Evolutionary conservation across 148 eudicot species (phyloP).

Genomic region (Amaranthus palmeri): DNA sequence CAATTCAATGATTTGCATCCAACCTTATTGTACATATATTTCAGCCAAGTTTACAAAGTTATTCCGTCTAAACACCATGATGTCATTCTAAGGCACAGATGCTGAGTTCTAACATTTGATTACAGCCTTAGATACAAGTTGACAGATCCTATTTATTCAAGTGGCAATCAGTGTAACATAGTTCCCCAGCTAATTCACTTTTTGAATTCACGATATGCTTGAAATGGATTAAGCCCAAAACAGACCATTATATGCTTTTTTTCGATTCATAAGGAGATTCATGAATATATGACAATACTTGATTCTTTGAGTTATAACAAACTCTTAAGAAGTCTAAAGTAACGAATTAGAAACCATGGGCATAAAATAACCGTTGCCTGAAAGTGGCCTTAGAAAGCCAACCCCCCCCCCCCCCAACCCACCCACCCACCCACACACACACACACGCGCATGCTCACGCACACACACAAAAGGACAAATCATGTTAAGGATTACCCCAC

Average conservation of each 20-base stretch:
- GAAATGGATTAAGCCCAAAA: no score
- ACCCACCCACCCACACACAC: no score
- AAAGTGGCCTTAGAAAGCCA: neutral
- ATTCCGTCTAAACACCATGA: neutral
- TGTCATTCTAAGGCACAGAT: neutral
- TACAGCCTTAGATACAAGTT: neutral
- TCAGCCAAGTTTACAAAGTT: neutral
- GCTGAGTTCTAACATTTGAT: neutral
- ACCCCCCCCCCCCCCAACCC: neutral
- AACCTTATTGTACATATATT: neutral
- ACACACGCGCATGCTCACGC: no score
- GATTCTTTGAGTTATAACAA: no score
- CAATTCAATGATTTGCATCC: neutral
- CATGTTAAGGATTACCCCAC: no score
- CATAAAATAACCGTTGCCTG: neutral
- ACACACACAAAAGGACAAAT: neutral
- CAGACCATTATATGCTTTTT: no score
- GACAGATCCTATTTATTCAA: neutral
- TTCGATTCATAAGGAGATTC: no score
- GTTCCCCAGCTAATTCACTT: no score
- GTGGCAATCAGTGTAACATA: neutral
- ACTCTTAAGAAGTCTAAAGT: no score
- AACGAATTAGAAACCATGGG: no score
- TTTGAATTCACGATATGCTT: no score
- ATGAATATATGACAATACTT: neutral